Evolutionary conservation across 331 rosid genomes (phyloP).

Genomic region (Erythrophleum ivorense): DNA sequence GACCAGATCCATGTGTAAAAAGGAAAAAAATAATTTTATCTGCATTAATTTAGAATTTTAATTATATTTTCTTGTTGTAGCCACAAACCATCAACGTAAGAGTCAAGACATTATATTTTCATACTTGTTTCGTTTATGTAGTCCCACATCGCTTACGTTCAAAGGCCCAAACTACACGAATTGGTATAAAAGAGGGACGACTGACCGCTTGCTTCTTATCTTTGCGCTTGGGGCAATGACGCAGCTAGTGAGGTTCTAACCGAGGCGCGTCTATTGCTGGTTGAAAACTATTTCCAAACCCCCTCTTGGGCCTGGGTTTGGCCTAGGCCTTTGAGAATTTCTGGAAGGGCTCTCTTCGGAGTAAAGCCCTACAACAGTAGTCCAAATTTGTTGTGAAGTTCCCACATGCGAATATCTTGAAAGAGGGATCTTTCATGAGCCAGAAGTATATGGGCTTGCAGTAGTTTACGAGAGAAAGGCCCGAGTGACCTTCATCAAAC

Average conservation of each 20-base stretch:
- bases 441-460: too few species aligned
- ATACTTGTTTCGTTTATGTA: background rate
- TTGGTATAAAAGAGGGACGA: background rate
- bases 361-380: background rate
- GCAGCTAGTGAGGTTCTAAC: conserved; percentile 82
- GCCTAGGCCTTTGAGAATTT: conserved; percentile 61
- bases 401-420: too few species aligned
- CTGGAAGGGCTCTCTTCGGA: conserved; percentile 55
- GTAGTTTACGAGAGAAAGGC: too few species aligned
- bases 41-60: background rate
- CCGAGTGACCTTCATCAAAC: too few species aligned
- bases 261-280: conserved; percentile 90
- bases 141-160: background rate
- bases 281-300: conserved; percentile 83
- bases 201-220: background rate
- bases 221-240: conserved; percentile 93
- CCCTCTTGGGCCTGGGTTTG: conserved; percentile 61
- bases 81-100: background rate
- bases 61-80: background rate
- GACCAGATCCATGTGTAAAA: background rate
- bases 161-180: background rate
- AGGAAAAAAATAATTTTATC: too few species aligned
- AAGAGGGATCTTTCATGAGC: too few species aligned
- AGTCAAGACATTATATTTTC: background rate
- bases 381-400: background rate